phyloP scores from a whole-genome alignment of 2,329 filamentous ascomycete species.

The Aspergillus spinulosporus region DNA sequence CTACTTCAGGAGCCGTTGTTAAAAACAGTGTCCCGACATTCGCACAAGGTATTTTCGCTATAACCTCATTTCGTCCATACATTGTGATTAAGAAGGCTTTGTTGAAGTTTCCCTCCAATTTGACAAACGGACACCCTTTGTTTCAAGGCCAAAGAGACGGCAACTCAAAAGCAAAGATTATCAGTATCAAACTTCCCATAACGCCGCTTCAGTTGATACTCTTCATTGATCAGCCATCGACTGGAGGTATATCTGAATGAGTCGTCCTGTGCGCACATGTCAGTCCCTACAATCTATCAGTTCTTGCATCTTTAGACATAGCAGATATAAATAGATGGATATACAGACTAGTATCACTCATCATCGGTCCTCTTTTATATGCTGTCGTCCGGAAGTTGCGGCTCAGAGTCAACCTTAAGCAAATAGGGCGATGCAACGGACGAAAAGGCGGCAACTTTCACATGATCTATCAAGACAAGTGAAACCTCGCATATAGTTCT shows the following conservation, averaged over 20 bases:
- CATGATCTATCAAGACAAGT: constrained; percentile 2
- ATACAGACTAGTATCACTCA: neutral
- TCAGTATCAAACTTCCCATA: constrained; percentile 34
- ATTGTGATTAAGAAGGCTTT: constrained; percentile 28
- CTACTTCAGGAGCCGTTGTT: constrained; percentile 40
- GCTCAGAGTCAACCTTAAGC: neutral
- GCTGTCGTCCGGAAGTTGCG: neutral
- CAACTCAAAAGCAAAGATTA: too few relatives aligned
- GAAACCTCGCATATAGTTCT: too few relatives aligned
- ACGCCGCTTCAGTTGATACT: constrained; percentile 23
- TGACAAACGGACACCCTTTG: constrained; percentile 28
- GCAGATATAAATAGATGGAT: neutral
- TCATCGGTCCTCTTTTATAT: neutral
- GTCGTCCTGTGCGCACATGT: neutral
- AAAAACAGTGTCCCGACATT: constrained; percentile 25
- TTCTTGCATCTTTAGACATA: neutral
- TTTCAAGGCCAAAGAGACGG: constrained; percentile 19
- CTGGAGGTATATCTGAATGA: constrained; percentile 34
- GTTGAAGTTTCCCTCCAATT: constrained; percentile 23
- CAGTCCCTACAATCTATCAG: neutral
- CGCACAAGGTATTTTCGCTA: too few relatives aligned
- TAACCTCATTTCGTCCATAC: constrained; percentile 24
- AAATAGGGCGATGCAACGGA: constrained; percentile 1
- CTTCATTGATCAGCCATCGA: constrained; percentile 31
- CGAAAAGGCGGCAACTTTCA: neutral